These are phyloP conservation scores for Clonostachys rhizophaga DNA, from an alignment of 2,329 filamentous ascomycete species.

Conservation along the genomic window DNA sequence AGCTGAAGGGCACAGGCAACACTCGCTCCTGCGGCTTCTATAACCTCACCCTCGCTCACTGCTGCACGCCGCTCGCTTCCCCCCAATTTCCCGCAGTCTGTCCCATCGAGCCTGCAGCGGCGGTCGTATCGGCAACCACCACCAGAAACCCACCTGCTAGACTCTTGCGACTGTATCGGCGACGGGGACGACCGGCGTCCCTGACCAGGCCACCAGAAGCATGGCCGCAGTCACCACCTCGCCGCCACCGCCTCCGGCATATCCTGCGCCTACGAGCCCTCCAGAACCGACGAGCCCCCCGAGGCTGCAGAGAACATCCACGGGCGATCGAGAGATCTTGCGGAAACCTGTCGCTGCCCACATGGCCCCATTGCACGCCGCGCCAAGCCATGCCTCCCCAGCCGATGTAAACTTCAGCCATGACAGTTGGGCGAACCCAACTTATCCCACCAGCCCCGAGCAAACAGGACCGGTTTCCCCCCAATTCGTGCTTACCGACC, in stretches of 20 bases:
- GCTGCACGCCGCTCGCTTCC: no score
- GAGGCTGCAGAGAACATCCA: conserved; percentile 6
- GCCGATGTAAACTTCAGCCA: conserved; percentile 49
- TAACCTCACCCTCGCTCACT: no score
- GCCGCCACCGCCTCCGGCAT: conserved; percentile 23
- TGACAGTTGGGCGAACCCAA: conserved; percentile 47
- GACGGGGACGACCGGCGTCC: neutral
- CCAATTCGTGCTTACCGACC: conserved; percentile 15
- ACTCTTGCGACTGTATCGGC: neutral
- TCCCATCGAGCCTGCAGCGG: no score
- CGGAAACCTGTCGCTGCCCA: conserved; percentile 28
- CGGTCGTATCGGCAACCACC: no score
- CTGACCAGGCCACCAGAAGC: neutral
- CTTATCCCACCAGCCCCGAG: conserved; percentile 44
- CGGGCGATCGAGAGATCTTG: conserved; percentile 5
- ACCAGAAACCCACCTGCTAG: no score
- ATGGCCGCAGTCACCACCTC: conserved; percentile 28
- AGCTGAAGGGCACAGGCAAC: no score
- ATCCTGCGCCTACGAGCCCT: conserved; percentile 15
- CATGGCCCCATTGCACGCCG: no score
- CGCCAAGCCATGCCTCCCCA: conserved; percentile 30
- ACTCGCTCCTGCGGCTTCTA: no score
- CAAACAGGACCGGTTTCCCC: conserved; percentile 13
- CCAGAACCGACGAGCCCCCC: conserved; percentile 7
- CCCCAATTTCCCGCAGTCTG: no score